These are phyloP conservation scores for Punica granatum DNA, from an alignment of 345 rosid species.

Conservation along the genomic window DNA sequence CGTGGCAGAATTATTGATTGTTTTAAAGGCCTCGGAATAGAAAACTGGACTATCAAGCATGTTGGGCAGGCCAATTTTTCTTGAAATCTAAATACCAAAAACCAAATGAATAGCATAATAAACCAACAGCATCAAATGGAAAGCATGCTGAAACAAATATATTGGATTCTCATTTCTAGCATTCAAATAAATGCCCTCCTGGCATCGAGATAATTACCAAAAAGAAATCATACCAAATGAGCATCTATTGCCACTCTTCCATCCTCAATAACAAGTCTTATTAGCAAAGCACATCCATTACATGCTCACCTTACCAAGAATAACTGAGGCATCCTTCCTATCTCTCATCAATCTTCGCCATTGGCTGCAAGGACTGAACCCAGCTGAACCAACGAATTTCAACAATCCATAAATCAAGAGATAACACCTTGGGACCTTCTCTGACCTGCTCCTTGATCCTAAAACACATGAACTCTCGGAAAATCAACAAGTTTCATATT, in stretches of 20 bases:
- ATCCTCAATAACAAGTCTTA: not conserved
- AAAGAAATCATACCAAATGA: not conserved
- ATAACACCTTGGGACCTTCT: slow-evolving; percentile 71
- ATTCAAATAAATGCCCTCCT: too few species aligned
- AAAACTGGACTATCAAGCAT: too few species aligned
- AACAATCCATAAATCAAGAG: slow-evolving; percentile 74
- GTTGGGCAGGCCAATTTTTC: too few species aligned
- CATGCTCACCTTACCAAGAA: not conserved
- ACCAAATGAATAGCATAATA: too few species aligned
- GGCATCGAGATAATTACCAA: too few species aligned
- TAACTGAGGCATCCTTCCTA: not conserved
- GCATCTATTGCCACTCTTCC: not conserved
- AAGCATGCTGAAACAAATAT: too few species aligned
- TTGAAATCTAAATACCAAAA: too few species aligned
- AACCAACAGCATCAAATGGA: too few species aligned
- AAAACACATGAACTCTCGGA: slow-evolving; percentile 76
- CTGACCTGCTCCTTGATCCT: slow-evolving; percentile 93
- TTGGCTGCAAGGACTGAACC: slow-evolving; percentile 90
- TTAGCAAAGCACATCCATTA: not conserved
- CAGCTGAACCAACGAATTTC: slow-evolving; percentile 89
- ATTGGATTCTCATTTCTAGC: too few species aligned
- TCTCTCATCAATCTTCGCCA: slow-evolving; percentile 53
- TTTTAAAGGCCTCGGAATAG: too few species aligned
- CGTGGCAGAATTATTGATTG: too few species aligned
- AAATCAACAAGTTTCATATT: slow-evolving; percentile 54